Evolutionary conservation across 75 land plant species (phyloP).

Genomic region (Chamaecyparis obtusa): DNA sequence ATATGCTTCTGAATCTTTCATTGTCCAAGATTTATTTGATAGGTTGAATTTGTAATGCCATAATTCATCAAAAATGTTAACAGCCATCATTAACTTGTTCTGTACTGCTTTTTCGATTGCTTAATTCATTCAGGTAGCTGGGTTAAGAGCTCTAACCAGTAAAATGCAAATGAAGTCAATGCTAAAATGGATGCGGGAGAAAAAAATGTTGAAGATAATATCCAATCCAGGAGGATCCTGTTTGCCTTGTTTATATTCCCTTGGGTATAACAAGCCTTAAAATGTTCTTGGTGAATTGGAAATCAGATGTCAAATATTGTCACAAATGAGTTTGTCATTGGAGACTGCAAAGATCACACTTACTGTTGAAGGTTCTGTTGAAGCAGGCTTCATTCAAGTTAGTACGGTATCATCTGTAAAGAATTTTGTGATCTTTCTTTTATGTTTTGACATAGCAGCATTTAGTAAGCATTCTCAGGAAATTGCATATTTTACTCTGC

Average conservation of each 20-base stretch:
- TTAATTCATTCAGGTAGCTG: constrained; percentile 8
- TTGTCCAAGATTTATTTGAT: no score
- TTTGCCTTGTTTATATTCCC: background rate
- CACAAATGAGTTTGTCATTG: no score
- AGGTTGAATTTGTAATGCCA: no score
- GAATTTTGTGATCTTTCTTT: background rate
- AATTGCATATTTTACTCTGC: background rate
- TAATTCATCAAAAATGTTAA: no score
- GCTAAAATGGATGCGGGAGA: constrained; percentile 13
- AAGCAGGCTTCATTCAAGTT: background rate
- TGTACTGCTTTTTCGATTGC: background rate
- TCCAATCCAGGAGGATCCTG: background rate
- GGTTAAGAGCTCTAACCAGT: constrained; percentile 11
- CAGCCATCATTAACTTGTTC: background rate
- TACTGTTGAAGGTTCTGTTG: background rate
- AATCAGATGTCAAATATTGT: background rate
- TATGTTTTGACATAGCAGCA: background rate
- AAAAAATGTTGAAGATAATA: constrained; percentile 4
- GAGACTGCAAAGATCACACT: background rate
- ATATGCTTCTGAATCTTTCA: no score
- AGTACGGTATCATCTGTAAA: background rate
- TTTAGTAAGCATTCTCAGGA: background rate
- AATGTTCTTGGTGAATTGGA: background rate
- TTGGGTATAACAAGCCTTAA: constrained; percentile 5
- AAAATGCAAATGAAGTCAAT: constrained; percentile 12